Conservation (phyloP, 2,329 filamentous ascomycete species). For the Fusarium coffeatum region DNA sequence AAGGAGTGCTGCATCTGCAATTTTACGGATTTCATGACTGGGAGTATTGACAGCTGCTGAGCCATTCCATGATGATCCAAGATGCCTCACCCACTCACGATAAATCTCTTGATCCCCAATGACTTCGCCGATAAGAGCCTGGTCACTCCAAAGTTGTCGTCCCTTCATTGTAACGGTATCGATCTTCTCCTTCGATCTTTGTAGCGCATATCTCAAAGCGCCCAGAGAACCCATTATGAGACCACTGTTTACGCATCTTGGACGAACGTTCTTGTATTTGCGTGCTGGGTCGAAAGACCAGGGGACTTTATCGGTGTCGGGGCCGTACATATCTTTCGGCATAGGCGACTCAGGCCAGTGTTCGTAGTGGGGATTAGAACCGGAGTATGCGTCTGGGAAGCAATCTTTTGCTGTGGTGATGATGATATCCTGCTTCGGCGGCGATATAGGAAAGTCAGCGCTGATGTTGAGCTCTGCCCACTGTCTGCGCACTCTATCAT, state of each 20-base stretch:
- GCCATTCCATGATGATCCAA: conserved; percentile 51
- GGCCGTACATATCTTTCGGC: conserved; percentile 50
- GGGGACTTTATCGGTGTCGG: conserved; percentile 47
- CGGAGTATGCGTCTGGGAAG: conserved; percentile 49
- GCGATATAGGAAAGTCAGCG: conserved; percentile 45
- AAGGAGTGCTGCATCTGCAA: conserved; percentile 47
- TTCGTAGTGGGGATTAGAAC: conserved; percentile 52
- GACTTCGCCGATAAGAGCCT: conserved; percentile 54
- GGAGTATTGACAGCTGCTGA: conserved; percentile 30
- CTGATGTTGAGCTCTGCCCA: conserved; percentile 37
- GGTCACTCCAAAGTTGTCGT: conserved; percentile 55
- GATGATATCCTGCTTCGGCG: conserved; percentile 50
- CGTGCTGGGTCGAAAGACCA: conserved; percentile 49
- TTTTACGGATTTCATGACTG: conserved; percentile 29
- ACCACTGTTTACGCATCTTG: conserved; percentile 52
- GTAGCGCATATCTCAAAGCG: conserved; percentile 41
- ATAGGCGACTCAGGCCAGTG: conserved; percentile 54
- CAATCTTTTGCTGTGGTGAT: conserved; percentile 53
- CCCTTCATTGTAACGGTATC: conserved; percentile 44
- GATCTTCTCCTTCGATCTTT: conserved; percentile 47
- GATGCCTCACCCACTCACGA: conserved; percentile 49
- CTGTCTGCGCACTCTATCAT: conserved; percentile 43
- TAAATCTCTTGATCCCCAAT: conserved; percentile 55
- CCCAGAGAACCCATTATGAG: conserved; percentile 53
- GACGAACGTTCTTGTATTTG: conserved; percentile 50